Percentiles rank a stretch among this genome's conserved stretches.
Conservation (phyloP, 2,329 filamentous ascomycete genomes). For the Aspergillus spinulosporus region DNA sequence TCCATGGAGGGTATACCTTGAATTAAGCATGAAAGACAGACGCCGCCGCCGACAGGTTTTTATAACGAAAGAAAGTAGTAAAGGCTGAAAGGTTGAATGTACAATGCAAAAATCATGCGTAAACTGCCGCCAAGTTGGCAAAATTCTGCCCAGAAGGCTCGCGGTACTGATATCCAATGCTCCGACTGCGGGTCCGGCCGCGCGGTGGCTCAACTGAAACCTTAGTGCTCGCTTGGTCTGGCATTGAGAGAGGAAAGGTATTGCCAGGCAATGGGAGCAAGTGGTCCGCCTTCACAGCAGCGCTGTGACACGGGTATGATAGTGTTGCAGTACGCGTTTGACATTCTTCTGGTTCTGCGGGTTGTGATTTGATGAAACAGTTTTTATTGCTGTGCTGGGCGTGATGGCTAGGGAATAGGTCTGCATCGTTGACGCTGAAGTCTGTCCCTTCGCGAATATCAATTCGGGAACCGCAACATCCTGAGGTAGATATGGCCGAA, state of each 20-base stretch:
- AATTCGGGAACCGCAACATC: neutral
- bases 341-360: neutral
- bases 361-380: neutral
- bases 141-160: slow-evolving; percentile 23
- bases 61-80: neutral
- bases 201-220: slow-evolving; percentile 20
- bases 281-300: neutral
- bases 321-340: neutral
- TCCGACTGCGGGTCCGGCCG: slow-evolving; percentile 28
- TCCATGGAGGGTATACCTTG: slow-evolving; percentile 16
- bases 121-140: slow-evolving; percentile 14
- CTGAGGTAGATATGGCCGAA: neutral
- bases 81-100: neutral
- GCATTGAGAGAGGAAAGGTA: neutral
- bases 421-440: neutral
- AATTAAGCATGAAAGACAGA: slow-evolving; percentile 7
- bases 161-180: slow-evolving; percentile 24
- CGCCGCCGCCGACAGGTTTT: slow-evolving; percentile 1
- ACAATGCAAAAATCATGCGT: slow-evolving; percentile 6
- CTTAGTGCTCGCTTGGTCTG: neutral
- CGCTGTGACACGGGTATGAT: neutral
- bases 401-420: neutral
- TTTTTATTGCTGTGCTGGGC: neutral
- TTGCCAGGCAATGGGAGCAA: neutral
- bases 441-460: neutral